phyloP scores from a whole-genome alignment of 2,329 filamentous ascomycete species.

The Cytospora piceicola region DNA sequence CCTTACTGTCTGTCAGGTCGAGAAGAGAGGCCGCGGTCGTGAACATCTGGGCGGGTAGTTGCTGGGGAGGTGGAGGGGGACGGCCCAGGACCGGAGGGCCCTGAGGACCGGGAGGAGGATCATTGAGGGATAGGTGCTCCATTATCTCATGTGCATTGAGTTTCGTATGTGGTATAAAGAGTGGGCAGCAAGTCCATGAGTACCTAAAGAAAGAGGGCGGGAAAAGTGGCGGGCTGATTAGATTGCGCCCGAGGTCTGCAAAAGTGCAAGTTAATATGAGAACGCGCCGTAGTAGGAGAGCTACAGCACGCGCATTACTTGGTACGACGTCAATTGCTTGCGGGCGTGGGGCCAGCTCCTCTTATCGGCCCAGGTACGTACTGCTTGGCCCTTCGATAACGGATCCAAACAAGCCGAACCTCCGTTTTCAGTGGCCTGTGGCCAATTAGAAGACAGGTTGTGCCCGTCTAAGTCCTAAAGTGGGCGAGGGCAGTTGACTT shows the following conservation, averaged over 20 bases:
- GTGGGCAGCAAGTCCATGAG: constrained; percentile 28
- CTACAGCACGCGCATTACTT: neutral
- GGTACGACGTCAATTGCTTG: constrained; percentile 8
- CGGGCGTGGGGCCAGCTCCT: constrained; percentile 12
- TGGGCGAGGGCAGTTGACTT: neutral
- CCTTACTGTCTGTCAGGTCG: constrained; percentile 94
- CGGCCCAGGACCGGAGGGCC: constrained; percentile 32
- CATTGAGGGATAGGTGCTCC: constrained; percentile 59
- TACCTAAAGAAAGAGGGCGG: neutral
- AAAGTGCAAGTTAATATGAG: neutral
- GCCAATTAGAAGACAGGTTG: constrained; percentile 7
- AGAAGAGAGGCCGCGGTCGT: constrained; percentile 94
- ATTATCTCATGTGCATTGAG: constrained; percentile 46
- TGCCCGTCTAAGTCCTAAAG: constrained; percentile 5
- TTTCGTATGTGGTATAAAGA: constrained; percentile 17
- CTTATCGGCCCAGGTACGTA: constrained; percentile 22
- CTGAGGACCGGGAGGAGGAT: constrained; percentile 44
- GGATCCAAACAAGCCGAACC: constrained; percentile 22
- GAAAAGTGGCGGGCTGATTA: neutral
- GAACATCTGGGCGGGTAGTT: constrained; percentile 91
- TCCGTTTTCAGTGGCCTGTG: constrained; percentile 14
- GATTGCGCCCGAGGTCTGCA: constrained; percentile 4
- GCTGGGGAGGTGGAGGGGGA: constrained; percentile 36
- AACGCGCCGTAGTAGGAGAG: constrained; percentile 8
- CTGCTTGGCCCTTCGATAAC: constrained; percentile 11